phyloP scores from a whole-genome alignment of 176 grass and related monocot species.

The Oryza meridionalis region DNA sequence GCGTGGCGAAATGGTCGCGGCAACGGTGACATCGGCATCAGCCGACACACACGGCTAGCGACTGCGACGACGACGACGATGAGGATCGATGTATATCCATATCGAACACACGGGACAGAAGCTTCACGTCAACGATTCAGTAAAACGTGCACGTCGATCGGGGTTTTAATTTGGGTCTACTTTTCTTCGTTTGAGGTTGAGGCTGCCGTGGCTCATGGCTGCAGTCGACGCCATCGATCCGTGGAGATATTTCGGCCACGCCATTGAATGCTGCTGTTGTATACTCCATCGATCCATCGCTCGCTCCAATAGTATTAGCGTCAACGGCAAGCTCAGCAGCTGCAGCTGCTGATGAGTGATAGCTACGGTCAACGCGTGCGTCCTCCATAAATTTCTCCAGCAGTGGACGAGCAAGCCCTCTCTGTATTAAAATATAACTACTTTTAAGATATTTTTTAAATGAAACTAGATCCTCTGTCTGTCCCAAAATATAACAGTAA shows the following conservation, averaged over 20 bases:
- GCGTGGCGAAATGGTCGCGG: not conserved
- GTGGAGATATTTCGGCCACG: not conserved
- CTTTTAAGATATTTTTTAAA: no score
- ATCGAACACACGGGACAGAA: not conserved
- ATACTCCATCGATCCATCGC: no score
- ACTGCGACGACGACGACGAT: not conserved
- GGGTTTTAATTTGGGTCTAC: not conserved
- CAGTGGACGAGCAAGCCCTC: no score
- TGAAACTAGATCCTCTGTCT: no score
- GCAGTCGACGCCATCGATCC: not conserved
- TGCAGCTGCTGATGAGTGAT: not conserved
- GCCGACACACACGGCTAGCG: not conserved
- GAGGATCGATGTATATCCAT: not conserved
- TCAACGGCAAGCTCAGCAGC: not conserved
- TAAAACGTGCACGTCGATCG: not conserved
- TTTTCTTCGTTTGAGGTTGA: not conserved
- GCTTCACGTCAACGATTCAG: not conserved
- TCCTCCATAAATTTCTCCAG: not conserved
- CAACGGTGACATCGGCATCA: not conserved
- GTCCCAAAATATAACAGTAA: no score
- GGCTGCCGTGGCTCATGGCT: not conserved
- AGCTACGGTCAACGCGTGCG: not conserved
- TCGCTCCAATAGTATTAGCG: no score
- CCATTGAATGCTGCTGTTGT: not conserved
- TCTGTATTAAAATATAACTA: no score